These are phyloP conservation scores for Fusarium azukiicola DNA, from an alignment of 2,329 filamentous ascomycete genomes.

Conservation along the genomic window DNA sequence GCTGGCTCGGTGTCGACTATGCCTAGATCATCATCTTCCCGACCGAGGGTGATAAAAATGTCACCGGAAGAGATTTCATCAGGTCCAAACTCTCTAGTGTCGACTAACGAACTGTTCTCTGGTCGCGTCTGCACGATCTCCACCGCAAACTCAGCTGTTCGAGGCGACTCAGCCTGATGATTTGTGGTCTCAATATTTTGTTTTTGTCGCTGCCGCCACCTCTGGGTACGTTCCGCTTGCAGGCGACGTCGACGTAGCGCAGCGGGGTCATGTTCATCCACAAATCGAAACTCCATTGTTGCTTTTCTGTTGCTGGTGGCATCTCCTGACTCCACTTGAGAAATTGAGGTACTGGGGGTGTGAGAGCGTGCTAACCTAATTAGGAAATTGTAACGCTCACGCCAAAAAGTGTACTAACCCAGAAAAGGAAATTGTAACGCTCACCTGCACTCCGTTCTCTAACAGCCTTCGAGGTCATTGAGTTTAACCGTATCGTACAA, in stretches of 20 bases:
- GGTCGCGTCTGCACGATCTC: background rate
- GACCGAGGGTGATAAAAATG: background rate
- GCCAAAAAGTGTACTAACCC: constrained; percentile 4
- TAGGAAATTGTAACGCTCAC: constrained; percentile 8
- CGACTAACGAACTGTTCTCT: background rate
- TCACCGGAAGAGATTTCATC: background rate
- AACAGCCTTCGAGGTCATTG: background rate
- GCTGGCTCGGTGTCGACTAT: constrained; percentile 1
- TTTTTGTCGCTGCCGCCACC: background rate
- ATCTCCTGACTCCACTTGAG: constrained; percentile 9
- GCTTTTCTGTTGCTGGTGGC: background rate
- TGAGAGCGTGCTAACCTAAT: constrained; percentile 1
- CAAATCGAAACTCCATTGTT: constrained; percentile 4
- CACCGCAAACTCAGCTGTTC: background rate
- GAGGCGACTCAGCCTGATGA: background rate
- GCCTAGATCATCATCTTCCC: background rate
- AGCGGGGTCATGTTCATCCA: constrained; percentile 17
- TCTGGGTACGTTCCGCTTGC: background rate
- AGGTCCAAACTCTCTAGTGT: constrained; percentile 1
- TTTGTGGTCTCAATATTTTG: background rate
- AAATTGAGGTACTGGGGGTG: constrained; percentile 9
- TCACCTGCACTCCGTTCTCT: background rate
- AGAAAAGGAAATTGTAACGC: constrained; percentile 9
- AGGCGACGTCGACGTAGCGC: constrained; percentile 11
- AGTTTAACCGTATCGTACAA: constrained; percentile 12